phyloP scores from a whole-genome alignment of 306 rosid genomes.

The cucumber (Cucumis sativus) region Cucumber_9930_V3 NC_026658.2:5842501-5843000 shows the following conservation, averaged over 20 bases:
- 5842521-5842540: too few relatives aligned
- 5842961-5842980: constrained; percentile 38
- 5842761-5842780: not conserved
- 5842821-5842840: constrained; percentile 89
- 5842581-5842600: too few relatives aligned
- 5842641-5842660: too few relatives aligned
- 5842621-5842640: too few relatives aligned
- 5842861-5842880: constrained; percentile 43
- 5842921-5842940: constrained; percentile 64
- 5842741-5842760: too few relatives aligned
- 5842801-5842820: constrained; percentile 11
- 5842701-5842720: not conserved
- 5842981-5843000: not conserved
- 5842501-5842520: too few relatives aligned
- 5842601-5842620: too few relatives aligned
- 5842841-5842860: constrained; percentile 78
- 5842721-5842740: not conserved
- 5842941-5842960: constrained; percentile 54
- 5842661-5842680: too few relatives aligned
- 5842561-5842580: too few relatives aligned
- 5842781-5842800: not conserved
- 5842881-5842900: constrained; percentile 69
- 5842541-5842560: too few relatives aligned
- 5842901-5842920: constrained; percentile 79
- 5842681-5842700: too few relatives aligned